These are phyloP conservation scores for Candida sp. DNA, from an alignment of 1,139 yeast species.

Conservation along the genomic window DNA sequence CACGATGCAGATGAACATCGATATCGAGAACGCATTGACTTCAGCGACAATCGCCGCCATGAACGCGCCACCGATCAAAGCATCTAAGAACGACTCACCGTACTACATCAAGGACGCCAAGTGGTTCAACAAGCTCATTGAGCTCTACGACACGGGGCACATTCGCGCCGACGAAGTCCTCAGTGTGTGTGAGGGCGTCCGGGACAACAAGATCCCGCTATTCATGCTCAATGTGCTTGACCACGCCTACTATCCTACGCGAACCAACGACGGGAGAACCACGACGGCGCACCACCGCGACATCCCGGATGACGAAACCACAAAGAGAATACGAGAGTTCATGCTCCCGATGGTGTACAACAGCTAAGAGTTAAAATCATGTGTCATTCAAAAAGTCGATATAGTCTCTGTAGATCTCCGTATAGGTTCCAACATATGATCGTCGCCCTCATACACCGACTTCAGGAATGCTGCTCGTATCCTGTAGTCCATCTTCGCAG, in stretches of 20 bases:
- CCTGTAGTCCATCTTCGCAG: slow-evolving; percentile 47
- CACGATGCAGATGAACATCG: slow-evolving; percentile 15
- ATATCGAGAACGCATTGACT: slow-evolving; percentile 35
- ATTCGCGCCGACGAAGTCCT: slow-evolving; percentile 38
- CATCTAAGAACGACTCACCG: slow-evolving; percentile 27
- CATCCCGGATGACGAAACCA: slow-evolving; percentile 36
- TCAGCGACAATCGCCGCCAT: slow-evolving; percentile 40
- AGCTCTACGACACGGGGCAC: slow-evolving; percentile 32
- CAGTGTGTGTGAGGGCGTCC: slow-evolving; percentile 40
- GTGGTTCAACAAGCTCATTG: slow-evolving; percentile 41
- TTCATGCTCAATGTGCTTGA: slow-evolving; percentile 45
- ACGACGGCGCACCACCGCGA: slow-evolving; percentile 15
- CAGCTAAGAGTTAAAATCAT: neutral
- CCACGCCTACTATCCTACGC: slow-evolving; percentile 31
- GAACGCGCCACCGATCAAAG: slow-evolving; percentile 36
- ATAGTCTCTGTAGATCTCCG: slow-evolving; percentile 24
- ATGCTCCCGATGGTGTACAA: slow-evolving; percentile 41
- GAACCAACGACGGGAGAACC: slow-evolving; percentile 12
- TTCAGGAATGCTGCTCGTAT: slow-evolving; percentile 18
- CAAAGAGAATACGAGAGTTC: slow-evolving; percentile 37
- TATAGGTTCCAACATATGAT: slow-evolving; percentile 35
- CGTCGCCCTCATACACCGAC: slow-evolving; percentile 21
- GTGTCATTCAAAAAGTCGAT: neutral
- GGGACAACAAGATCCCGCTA: slow-evolving; percentile 44
- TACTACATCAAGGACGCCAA: slow-evolving; percentile 42